Base-by-base conservation (phyloP, 371 early-diverging fungal species). In the Lichtheimia hyalospora region DNA sequence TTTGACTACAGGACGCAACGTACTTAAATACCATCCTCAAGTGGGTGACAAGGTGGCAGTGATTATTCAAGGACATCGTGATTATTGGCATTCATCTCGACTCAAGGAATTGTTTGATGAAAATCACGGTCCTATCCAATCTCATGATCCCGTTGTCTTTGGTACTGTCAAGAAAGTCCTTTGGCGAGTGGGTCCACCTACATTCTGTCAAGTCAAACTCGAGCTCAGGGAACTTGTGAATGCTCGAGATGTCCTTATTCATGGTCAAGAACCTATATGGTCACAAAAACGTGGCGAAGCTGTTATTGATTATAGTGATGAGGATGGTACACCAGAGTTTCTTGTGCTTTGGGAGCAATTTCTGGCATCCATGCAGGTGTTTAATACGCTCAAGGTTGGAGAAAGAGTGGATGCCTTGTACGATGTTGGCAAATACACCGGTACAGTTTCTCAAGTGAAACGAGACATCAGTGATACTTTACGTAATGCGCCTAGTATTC, bases 111-210 rank as follows among this genome's bases (percentile, higher is more conserved):
- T 72, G 51, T 83, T 89, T 59, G 79, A 82, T 58, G 74, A 79
- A 0, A 77, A 77, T 54, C 70, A 82, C 20, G 83, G 84, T 13
- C 86, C 88, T 0, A 75, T 71, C 25, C 68, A 72, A 5, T 62
- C 73, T 13, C 68, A 73, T 14, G 69, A 86, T 5, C 71, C 86
- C 25, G 85, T 84, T 0, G 75, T 75, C 3, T 89, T 85, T 71
- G 87, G 83, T 8, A 76, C 76, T 15, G 79, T 91, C 6, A 66
- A 63, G 1, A 64, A 77, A n/a, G 75, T 87, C 60, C 75, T 68
- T 14, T 91, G 87, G 77, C 73, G 75, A n/a, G 87, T 88, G 5
- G 91, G 91, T 0, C 89, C 89, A 5, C 91, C 89, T 14, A 77
- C 88, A 0, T 88, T 74, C 64, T 89, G 89, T 62, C 83, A 81